A percentile compares a stretch with the other conserved stretches of the same genome.
Evolutionary conservation across 805 yeast species (phyloP).

Genomic region (Zygosaccharomyces lentus): DNA sequence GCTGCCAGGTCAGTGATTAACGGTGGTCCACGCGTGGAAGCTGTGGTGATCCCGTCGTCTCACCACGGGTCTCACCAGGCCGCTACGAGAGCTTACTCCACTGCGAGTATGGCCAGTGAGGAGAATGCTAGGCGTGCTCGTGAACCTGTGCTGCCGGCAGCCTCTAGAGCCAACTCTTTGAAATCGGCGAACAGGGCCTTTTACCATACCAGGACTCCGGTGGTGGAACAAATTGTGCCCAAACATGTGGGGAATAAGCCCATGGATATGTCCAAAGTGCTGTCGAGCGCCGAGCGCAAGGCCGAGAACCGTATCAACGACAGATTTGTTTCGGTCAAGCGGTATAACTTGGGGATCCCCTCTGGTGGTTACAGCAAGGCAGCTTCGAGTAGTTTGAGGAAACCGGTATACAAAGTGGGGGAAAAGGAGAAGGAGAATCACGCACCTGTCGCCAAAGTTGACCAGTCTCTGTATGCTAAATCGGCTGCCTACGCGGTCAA

Average conservation of each 20-base stretch:
- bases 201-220: constrained; percentile 9
- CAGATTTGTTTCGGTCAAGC: constrained; percentile 15
- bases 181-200: constrained; percentile 13
- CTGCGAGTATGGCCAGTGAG: constrained; percentile 18
- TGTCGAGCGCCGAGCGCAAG: constrained; percentile 29
- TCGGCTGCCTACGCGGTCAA: constrained; percentile 41
- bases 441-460: constrained; percentile 2
- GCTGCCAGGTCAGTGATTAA: constrained; percentile 27
- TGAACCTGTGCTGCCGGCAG: not conserved
- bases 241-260: constrained; percentile 12
- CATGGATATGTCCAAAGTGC: constrained; percentile 28
- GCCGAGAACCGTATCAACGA: constrained; percentile 29
- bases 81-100: constrained; percentile 32
- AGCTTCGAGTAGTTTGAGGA: constrained; percentile 7
- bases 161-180: constrained; percentile 14
- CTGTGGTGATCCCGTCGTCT: constrained; percentile 6
- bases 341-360: not conserved
- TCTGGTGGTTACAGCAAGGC: constrained; percentile 12
- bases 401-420: constrained; percentile 12
- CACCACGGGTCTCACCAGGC: constrained; percentile 22
- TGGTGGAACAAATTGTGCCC: constrained; percentile 8
- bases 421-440: not conserved
- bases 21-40: constrained; percentile 9
- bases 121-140: constrained; percentile 8
- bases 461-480: constrained; percentile 37